A percentile compares a stretch with the other conserved stretches of the same genome.
Evolutionary conservation across 129 eudicot genomes (phyloP).

Genomic region (Logfia minima): DNA sequence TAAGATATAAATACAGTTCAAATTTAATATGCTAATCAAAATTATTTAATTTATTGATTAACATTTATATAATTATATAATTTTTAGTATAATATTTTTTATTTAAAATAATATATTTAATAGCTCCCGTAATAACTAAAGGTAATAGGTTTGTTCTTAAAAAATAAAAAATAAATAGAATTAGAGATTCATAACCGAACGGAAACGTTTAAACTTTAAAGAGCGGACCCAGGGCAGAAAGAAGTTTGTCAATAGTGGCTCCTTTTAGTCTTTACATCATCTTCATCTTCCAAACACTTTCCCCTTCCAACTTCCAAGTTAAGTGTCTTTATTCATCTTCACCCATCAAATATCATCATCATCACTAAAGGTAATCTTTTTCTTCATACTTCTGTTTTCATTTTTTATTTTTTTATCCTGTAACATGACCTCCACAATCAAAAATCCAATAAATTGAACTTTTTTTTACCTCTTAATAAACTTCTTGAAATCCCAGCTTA

Average conservation of each 20-base stretch:
- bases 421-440: not conserved
- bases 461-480: too few relatives aligned
- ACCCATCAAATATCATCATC: not conserved
- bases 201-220: too few relatives aligned
- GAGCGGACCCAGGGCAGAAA: not conserved
- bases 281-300: constrained; percentile 8
- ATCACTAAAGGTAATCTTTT: not conserved
- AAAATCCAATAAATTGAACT: not conserved
- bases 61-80: too few relatives aligned
- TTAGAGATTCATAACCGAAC: too few relatives aligned
- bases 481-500: not conserved
- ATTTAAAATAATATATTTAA: too few relatives aligned
- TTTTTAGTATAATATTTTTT: too few relatives aligned
- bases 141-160: too few relatives aligned
- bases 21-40: too few relatives aligned
- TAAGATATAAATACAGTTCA: too few relatives aligned
- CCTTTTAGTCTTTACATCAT: not conserved
- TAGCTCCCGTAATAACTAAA: too few relatives aligned
- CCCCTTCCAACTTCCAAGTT: not conserved
- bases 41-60: too few relatives aligned
- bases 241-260: not conserved
- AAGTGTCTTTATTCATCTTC: not conserved
- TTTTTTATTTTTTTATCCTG: not conserved
- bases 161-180: too few relatives aligned
- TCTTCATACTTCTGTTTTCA: not conserved